Base-by-base conservation (phyloP, 2,329 filamentous ascomycete species). In the Diaporthe helianthi region DNA sequence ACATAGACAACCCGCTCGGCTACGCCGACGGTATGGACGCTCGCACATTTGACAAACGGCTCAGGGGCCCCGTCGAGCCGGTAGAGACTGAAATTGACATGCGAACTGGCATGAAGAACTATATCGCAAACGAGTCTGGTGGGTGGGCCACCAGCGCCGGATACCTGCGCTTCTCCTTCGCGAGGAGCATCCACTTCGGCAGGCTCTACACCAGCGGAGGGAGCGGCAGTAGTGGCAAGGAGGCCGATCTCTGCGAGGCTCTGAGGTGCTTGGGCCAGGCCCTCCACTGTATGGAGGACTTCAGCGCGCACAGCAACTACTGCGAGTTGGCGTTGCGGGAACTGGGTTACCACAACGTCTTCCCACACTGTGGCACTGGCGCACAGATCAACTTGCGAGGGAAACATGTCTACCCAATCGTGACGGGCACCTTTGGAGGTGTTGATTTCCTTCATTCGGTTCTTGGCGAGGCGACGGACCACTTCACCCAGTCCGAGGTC, bases 31-130 rank as follows among this genome's bases (percentile, higher is more conserved):
- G 93, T 74, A 76, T 88, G 73, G 96, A 99, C 81, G 96, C 96
- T 6, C 88, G 93, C 71, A 88, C 92, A 75, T 94, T 89, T 76
- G 96, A 98, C 78, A 82, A 86, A 46, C 90, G 96, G 31, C 88
- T 98, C 9, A 91, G 96, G 63, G 92, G 90, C 1, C 94, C 94
- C 0, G 89, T 98, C 10, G 83, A 88, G 70, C 86, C 87, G 5
- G 80, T 87, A 49, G 93, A 96, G 76, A 87, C 92, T 24, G 89
- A 92, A 70, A 87, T 96, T 68, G 93, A 96, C 75, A 82, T 82
- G 41, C 82, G 86, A 7, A 96, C 93, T 1, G 94, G 94, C n/a
- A 97, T 99, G 95, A 99, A 98, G 81, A 98, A 98, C 79, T 99
- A 99, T 79, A 98, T 99, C 74, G 90, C 95, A 71, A 98, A 98